These are phyloP conservation scores for Paxillus rubicundulus DNA, from an alignment of 768 basidiomycete genomes.

Conservation along the genomic window DNA sequence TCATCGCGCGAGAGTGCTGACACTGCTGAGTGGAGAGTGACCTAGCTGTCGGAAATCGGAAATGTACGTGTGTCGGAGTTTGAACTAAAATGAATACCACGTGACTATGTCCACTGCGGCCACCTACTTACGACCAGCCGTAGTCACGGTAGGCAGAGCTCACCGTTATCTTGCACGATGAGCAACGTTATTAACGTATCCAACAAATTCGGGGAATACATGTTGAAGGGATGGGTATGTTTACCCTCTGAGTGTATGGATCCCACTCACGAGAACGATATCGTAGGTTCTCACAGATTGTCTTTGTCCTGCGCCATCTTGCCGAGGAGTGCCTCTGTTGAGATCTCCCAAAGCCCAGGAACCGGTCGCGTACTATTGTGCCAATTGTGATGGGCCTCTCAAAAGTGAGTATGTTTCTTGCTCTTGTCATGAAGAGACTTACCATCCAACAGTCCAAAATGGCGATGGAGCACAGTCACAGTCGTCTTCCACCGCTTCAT, in stretches of 20 bases:
- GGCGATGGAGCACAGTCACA: constrained; percentile 26
- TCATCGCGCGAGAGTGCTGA: constrained; percentile 26
- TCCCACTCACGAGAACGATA: constrained; percentile 7
- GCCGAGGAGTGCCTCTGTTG: constrained; percentile 65
- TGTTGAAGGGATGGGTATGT: constrained; percentile 77
- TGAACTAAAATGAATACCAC: constrained; percentile 11
- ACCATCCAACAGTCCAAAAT: constrained; percentile 12
- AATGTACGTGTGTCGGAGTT: too few species aligned
- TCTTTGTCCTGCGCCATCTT: constrained; percentile 54
- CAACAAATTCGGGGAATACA: constrained; percentile 61
- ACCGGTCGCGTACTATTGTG: constrained; percentile 56
- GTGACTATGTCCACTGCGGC: constrained; percentile 14
- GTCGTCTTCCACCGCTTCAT: constrained; percentile 42
- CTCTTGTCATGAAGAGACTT: constrained; percentile 3
- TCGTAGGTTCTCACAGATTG: constrained; percentile 62
- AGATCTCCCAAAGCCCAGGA: constrained; percentile 56
- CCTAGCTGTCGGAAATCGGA: too few species aligned
- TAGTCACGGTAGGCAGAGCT: background rate
- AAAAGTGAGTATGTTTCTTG: constrained; percentile 28
- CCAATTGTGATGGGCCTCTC: constrained; percentile 51
- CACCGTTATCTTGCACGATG: constrained; percentile 35
- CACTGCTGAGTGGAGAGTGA: too few species aligned
- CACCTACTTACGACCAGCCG: too few species aligned
- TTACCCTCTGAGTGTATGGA: background rate
- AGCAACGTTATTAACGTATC: constrained; percentile 55